Percentiles rank a stretch among this genome's conserved stretches.
Evolutionary conservation across 2,329 filamentous ascomycete species (phyloP).

Genomic region (Nakataea oryzae): DNA sequence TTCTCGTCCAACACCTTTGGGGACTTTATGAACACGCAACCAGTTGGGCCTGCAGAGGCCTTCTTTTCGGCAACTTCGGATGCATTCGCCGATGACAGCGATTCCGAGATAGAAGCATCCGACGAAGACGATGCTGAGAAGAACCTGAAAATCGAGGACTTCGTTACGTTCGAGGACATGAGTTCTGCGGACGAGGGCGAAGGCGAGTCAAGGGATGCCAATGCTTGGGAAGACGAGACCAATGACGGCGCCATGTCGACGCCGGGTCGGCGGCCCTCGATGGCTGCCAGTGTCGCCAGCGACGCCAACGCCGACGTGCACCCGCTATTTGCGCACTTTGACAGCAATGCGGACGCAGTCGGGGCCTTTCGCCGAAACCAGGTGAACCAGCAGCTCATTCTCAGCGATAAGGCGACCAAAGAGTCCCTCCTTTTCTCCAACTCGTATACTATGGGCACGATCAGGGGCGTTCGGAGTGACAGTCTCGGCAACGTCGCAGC

Average conservation of each 20-base stretch:
- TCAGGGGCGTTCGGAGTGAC: constrained; percentile 54
- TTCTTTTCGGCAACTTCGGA: constrained; percentile 58
- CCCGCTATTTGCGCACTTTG: constrained; percentile 55
- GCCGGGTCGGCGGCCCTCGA: constrained; percentile 29
- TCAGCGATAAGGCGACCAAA: constrained; percentile 48
- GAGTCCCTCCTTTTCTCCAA: constrained; percentile 53
- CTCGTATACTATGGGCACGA: constrained; percentile 47
- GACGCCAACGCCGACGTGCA: constrained; percentile 32
- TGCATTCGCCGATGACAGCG: constrained; percentile 39
- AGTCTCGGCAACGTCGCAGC: constrained; percentile 55
- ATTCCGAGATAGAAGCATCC: constrained; percentile 27
- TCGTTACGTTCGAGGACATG: constrained; percentile 56
- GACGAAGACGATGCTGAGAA: constrained; percentile 58
- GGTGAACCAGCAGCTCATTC: constrained; percentile 49
- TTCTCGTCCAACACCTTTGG: constrained; percentile 45
- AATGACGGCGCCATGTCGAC: constrained; percentile 40
- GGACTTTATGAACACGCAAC: constrained; percentile 50
- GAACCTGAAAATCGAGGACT: constrained; percentile 58
- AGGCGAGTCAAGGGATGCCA: constrained; percentile 38
- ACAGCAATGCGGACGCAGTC: constrained; percentile 56
- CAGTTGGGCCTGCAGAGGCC: constrained; percentile 64
- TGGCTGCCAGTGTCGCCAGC: constrained; percentile 32
- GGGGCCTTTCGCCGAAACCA: constrained; percentile 67
- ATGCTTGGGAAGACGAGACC: constrained; percentile 33
- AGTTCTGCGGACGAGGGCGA: constrained; percentile 33